Percentiles rank a stretch among this genome's conserved stretches.
Conservation (phyloP, 176 grass and related monocot species). For the Musa itinerans region DNA sequence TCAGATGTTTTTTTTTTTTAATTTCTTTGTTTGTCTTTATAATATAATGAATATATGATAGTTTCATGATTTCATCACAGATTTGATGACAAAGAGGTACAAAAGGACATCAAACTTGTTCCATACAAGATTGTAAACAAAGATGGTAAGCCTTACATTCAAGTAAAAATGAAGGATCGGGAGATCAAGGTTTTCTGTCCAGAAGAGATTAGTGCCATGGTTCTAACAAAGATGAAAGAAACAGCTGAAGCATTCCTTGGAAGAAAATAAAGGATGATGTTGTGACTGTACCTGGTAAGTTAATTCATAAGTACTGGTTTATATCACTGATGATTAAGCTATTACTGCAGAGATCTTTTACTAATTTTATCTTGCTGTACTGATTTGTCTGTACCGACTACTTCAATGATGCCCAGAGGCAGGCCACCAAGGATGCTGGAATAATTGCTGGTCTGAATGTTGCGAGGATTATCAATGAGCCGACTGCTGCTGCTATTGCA, state of each 20-base stretch:
- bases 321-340: background rate
- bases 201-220: constrained; percentile 63
- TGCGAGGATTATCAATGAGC: constrained; percentile 65
- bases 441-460: constrained; percentile 56
- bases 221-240: constrained; percentile 65
- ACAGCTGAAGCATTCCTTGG: constrained; percentile 69
- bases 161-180: constrained; percentile 58
- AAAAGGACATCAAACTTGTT: constrained; percentile 70
- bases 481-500: constrained; percentile 74
- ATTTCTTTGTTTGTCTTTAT: background rate
- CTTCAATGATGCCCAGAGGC: constrained; percentile 72
- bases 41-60: background rate
- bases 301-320: background rate
- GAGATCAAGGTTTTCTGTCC: constrained; percentile 71
- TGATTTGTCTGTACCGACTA: constrained; percentile 30
- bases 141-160: constrained; percentile 55
- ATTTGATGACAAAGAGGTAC: constrained; percentile 70
- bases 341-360: background rate
- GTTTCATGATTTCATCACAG: constrained; percentile 16
- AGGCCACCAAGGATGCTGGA: constrained; percentile 68
- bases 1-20: background rate
- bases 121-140: constrained; percentile 76
- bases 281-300: constrained; percentile 64
- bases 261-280: constrained; percentile 59
- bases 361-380: background rate